Base-by-base conservation (phyloP, 2,329 filamentous ascomycete genomes). In the Stemphylium lycopersici region DNA sequence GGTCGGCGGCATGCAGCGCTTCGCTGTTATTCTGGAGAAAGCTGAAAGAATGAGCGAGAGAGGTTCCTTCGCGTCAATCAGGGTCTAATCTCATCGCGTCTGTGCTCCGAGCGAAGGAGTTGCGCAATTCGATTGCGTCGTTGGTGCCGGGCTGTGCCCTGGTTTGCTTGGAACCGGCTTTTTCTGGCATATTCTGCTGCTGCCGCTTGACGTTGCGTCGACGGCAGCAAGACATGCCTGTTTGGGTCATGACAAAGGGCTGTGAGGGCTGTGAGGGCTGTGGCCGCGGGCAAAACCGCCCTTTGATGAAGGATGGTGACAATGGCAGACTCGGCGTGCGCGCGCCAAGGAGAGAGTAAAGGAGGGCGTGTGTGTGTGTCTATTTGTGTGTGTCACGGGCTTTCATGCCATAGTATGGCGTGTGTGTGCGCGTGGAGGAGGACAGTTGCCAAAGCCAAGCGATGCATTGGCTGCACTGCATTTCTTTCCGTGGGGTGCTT, bases 381-480 rank as follows among this genome's bases (percentile, higher is more conserved):
- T 2, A 11, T 39, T 13, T 15, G 6, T 15, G 37, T 13, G 37
- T 6, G 18, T 41, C 20, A 20, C 20, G 20, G 20, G 20, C 4
- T 20, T 20, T 20, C 20, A 20, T 20, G 20, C 4, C 20, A 20
- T 20, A 20, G n/a, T 11, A 34, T 34, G 20, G 20, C 4, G 22
- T 20, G 36, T 2, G 10, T 38, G 22, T 16, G 5, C 36, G 36
- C 13, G 36, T 6, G 18, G 3, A 18, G 18, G 15, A 10, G 4
- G n/a, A 53, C 58, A 49, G 52, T 58, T 58, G 57, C 50, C 58
- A 50, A 55, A 55, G 42, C 58, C 55, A 46, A 50, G 54, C 38
- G 49, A 52, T 50, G 52, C 40, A 65, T 61, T 62, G 61, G 61
- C 47, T 43, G 59, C 40, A 34, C 47, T 40, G 59, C 40, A 34